Percentiles rank a stretch among this genome's conserved stretches.
Conservation (phyloP, 2,329 filamentous ascomycete species). For the Colletotrichum sp. region DNA sequence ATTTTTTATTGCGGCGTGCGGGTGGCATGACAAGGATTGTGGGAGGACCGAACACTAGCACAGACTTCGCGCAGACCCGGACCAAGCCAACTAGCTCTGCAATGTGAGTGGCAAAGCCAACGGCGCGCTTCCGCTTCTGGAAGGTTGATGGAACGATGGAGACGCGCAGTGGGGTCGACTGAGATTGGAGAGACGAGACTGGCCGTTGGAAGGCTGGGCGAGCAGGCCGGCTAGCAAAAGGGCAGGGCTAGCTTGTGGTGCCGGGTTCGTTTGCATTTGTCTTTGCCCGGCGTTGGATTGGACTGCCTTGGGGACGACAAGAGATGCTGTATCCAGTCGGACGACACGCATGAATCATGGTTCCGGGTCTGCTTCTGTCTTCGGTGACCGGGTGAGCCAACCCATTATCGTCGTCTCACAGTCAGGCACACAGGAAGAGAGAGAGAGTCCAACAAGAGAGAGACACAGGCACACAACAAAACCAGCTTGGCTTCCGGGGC, state of each 20-base stretch:
- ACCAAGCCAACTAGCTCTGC: slow-evolving; percentile 10
- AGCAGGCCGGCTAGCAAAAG: slow-evolving; percentile 1
- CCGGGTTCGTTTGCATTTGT: neutral
- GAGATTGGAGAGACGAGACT: slow-evolving; percentile 15
- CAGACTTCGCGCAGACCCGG: neutral
- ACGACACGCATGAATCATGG: slow-evolving; percentile 15
- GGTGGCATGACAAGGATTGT: slow-evolving; percentile 6
- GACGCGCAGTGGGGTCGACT: slow-evolving; percentile 1
- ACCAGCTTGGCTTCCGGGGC: neutral
- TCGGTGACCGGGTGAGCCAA: neutral
- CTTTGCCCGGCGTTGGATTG: neutral
- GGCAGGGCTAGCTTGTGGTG: neutral
- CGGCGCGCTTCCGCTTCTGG: slow-evolving; percentile 28
- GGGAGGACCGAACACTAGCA: neutral
- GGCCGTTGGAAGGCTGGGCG: neutral
- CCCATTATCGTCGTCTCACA: neutral
- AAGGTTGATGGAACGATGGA: slow-evolving; percentile 29
- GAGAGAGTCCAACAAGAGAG: neutral
- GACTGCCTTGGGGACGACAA: neutral
- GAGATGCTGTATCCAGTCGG: neutral
- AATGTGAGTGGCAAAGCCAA: slow-evolving; percentile 21
- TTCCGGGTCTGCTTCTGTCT: neutral
- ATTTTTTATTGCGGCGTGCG: neutral
- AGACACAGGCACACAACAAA: neutral
- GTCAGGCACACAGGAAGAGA: neutral